phyloP scores from a whole-genome alignment of 2,329 filamentous ascomycete species.

The Trichoderma gracile region DNA sequence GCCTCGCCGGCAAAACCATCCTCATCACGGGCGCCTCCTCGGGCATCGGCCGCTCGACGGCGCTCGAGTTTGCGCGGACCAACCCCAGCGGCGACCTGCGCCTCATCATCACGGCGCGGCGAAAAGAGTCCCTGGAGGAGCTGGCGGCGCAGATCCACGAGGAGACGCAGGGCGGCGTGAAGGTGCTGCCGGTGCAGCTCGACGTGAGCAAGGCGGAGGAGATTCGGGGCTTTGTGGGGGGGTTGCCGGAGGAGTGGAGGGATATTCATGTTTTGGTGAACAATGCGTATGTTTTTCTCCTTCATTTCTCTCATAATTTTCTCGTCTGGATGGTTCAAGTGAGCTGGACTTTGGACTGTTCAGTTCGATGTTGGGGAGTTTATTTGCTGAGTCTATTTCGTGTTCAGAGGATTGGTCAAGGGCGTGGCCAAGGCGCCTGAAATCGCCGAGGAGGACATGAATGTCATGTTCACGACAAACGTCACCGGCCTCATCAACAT shows the following conservation, averaged over 20 bases:
- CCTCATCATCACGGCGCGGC: conserved; percentile 84
- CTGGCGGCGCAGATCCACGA: conserved; percentile 73
- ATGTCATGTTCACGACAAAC: conserved; percentile 88
- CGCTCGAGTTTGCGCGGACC: conserved; percentile 91
- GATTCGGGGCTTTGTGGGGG: conserved; percentile 69
- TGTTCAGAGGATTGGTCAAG: conserved; percentile 75
- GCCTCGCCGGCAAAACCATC: conserved; percentile 90
- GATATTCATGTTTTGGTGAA: conserved; percentile 90
- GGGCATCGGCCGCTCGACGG: conserved; percentile 80
- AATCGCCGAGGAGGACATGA: conserved; percentile 79
- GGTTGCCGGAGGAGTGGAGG: conserved; percentile 77
- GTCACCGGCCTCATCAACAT: conserved; percentile 94
- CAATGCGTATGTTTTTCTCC: conserved; percentile 71
- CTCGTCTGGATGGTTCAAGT: background rate
- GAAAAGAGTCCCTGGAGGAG: conserved; percentile 74
- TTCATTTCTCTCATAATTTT: background rate
- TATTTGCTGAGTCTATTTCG: background rate
- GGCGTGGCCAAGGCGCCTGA: conserved; percentile 83
- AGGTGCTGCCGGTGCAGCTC: conserved; percentile 79
- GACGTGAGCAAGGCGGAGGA: conserved; percentile 82
- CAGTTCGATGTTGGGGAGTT: background rate
- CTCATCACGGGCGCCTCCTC: conserved; percentile 90
- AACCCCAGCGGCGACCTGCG: conserved; percentile 75
- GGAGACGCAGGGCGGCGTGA: conserved; percentile 76
- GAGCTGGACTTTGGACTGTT: too few species aligned